Conservation (phyloP, 1,284 basidiomycete genomes). For the Earliella scabrosa region DNA sequence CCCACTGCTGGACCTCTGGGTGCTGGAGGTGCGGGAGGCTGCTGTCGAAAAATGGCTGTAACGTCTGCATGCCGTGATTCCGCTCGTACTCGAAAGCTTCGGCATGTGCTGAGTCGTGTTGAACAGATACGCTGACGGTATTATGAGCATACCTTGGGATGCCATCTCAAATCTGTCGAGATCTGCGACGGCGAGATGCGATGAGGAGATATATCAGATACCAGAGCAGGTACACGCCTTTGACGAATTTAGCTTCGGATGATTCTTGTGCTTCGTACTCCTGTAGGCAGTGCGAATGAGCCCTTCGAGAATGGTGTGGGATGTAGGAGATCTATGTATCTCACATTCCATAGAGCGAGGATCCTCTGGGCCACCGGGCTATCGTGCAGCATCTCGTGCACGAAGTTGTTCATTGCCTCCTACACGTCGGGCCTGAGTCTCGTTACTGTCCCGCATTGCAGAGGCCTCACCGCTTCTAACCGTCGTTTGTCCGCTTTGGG, state of each 20-base stretch:
- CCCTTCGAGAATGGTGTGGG: too few relatives aligned
- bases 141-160: conserved; percentile 75
- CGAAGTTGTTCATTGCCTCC: conserved; percentile 92
- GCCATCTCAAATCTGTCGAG: conserved; percentile 95
- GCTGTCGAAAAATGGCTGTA: conserved; percentile 78
- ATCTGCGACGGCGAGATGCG: conserved; percentile 51
- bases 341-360: conserved; percentile 78
- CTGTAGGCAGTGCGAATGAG: too few relatives aligned
- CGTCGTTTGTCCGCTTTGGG: conserved; percentile 80
- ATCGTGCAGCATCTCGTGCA: conserved; percentile 87
- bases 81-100: conserved; percentile 81
- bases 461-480: conserved; percentile 66
- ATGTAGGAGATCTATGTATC: conserved; percentile 25
- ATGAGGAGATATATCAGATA: not conserved
- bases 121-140: too few relatives aligned
- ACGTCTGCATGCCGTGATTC: conserved; percentile 44
- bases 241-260: conserved; percentile 89
- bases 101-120: too few relatives aligned
- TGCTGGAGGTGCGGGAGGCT: conserved; percentile 77
- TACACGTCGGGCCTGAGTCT: conserved; percentile 34
- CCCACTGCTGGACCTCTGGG: conserved; percentile 81
- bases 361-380: conserved; percentile 82
- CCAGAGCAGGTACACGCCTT: conserved; percentile 53
- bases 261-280: conserved; percentile 91
- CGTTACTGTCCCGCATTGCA: not conserved